phyloP scores from a whole-genome alignment of 2,329 filamentous ascomycete species.

The Ilyonectria destructans region DNA sequence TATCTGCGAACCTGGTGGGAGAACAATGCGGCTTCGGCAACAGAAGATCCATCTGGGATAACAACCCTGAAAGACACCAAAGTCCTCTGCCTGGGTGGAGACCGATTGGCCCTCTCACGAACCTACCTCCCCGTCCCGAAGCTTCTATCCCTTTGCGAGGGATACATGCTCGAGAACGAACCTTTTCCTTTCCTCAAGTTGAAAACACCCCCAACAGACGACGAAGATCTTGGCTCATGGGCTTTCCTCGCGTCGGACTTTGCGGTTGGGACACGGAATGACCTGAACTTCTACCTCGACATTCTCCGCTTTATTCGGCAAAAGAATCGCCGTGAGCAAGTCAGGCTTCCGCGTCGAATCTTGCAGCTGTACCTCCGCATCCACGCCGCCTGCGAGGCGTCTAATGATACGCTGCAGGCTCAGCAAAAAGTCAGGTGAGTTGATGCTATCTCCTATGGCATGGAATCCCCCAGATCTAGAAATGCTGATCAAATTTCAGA shows the following conservation, averaged over 20 bases:
- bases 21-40: background rate
- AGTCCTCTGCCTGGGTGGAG: slow-evolving; percentile 14
- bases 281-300: slow-evolving; percentile 43
- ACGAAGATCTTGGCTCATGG: slow-evolving; percentile 37
- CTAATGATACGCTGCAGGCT: slow-evolving; percentile 26
- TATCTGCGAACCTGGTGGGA: background rate
- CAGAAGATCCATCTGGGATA: background rate
- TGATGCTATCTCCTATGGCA: background rate
- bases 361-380: slow-evolving; percentile 46
- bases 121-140: slow-evolving; percentile 44
- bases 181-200: slow-evolving; percentile 43
- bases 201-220: slow-evolving; percentile 29
- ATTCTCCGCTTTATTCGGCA: slow-evolving; percentile 38
- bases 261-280: slow-evolving; percentile 35
- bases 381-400: slow-evolving; percentile 40
- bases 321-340: slow-evolving; percentile 12
- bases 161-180: slow-evolving; percentile 46
- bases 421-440: slow-evolving; percentile 41
- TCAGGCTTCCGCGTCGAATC: slow-evolving; percentile 44
- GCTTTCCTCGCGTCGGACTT: slow-evolving; percentile 38
- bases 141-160: slow-evolving; percentile 42
- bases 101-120: slow-evolving; percentile 31
- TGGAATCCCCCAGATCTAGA: background rate
- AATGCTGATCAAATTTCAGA: background rate
- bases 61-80: slow-evolving; percentile 3